Conservation (phyloP, 2,329 filamentous ascomycete genomes). For the Fusarium metavorans region DNA sequence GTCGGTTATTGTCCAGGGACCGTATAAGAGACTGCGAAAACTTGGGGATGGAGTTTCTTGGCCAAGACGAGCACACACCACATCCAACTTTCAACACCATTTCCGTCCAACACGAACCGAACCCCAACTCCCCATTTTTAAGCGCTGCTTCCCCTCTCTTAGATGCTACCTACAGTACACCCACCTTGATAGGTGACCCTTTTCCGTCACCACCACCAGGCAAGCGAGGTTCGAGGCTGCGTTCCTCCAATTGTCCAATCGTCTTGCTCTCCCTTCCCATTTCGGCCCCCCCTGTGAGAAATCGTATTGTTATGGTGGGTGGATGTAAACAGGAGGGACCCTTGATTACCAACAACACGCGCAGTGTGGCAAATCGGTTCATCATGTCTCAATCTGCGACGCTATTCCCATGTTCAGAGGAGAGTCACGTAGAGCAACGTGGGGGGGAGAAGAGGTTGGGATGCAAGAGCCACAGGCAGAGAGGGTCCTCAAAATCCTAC, state of each 20-base stretch:
- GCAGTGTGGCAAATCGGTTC: conserved; percentile 28
- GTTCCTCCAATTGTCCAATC: conserved; percentile 34
- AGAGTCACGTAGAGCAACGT: conserved; percentile 32
- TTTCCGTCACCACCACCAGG: conserved; percentile 17
- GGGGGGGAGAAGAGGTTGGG: conserved; percentile 24
- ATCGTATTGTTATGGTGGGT: conserved; percentile 24
- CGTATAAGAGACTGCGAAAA: background rate
- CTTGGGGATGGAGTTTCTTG: conserved; percentile 5
- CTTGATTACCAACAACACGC: conserved; percentile 17
- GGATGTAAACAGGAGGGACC: background rate
- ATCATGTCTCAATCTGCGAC: conserved; percentile 37
- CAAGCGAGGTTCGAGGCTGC: conserved; percentile 3
- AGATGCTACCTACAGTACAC: background rate
- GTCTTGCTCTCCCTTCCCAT: background rate
- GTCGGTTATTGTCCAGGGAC: conserved; percentile 28
- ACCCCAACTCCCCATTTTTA: conserved; percentile 30
- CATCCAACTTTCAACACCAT: conserved; percentile 29
- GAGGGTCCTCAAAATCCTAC: background rate
- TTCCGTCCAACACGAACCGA: conserved; percentile 36
- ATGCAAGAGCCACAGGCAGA: background rate
- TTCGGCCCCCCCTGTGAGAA: background rate
- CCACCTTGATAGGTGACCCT: conserved; percentile 2
- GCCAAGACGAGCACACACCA: background rate
- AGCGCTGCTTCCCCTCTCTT: conserved; percentile 13
- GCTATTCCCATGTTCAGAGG: conserved; percentile 26